phyloP scores from a whole-genome alignment of 768 basidiomycete genomes.

The Termitomyces sp. region DNA sequence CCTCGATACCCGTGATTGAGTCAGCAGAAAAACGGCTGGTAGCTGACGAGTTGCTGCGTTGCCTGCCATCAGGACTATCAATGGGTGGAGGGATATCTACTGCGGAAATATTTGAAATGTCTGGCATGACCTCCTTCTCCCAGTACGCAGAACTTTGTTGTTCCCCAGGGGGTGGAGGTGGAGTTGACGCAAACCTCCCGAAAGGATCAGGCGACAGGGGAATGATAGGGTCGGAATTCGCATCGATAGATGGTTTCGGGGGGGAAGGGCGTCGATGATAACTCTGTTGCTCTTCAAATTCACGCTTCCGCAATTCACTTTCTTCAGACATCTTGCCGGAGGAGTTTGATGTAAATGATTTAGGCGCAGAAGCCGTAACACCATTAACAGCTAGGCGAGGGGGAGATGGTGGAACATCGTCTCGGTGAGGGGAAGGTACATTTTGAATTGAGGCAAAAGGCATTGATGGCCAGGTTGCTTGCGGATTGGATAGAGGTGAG shows the following conservation, averaged over 20 bases:
- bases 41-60: constrained; percentile 18
- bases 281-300: constrained; percentile 46
- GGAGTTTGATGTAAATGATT: constrained; percentile 29
- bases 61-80: constrained; percentile 13
- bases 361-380: constrained; percentile 56
- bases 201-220: constrained; percentile 86
- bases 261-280: constrained; percentile 37
- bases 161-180: constrained; percentile 18
- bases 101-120: constrained; percentile 9
- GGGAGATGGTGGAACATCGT: constrained; percentile 40
- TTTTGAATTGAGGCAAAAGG: constrained; percentile 33
- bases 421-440: constrained; percentile 14
- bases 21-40: constrained; percentile 77
- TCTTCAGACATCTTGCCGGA: constrained; percentile 34
- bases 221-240: constrained; percentile 48
- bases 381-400: constrained; percentile 68
- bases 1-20: constrained; percentile 44
- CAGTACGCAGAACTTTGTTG: constrained; percentile 35
- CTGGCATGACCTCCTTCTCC: constrained; percentile 26
- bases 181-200: constrained; percentile 58
- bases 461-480: constrained; percentile 35
- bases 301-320: constrained; percentile 41
- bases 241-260: constrained; percentile 13
- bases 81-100: constrained; percentile 6
- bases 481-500: constrained; percentile 11